phyloP scores from a whole-genome alignment of 2,329 filamentous ascomycete genomes.

The Fusarium sp. region DNA sequence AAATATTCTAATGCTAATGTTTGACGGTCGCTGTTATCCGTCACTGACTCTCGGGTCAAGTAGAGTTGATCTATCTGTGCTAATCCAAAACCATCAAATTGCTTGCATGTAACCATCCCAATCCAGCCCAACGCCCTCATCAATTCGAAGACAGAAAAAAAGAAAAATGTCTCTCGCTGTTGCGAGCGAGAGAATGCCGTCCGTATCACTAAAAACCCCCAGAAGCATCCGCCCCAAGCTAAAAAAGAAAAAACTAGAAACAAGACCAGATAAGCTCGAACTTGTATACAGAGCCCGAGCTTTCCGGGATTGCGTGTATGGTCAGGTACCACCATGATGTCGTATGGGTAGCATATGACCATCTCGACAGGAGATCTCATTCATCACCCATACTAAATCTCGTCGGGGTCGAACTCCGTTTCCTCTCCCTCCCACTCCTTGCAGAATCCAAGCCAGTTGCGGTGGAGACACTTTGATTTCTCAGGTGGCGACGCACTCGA shows the following conservation, averaged over 20 bases:
- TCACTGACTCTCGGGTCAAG: background rate
- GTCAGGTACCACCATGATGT: background rate
- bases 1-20: background rate
- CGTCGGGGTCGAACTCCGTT: slow-evolving; percentile 45
- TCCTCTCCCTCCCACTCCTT: slow-evolving; percentile 51
- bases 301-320: background rate
- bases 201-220: background rate
- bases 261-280: background rate
- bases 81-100: background rate
- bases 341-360: background rate
- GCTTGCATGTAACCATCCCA: background rate
- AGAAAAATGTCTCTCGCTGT: slow-evolving; percentile 20
- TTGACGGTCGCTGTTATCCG: background rate
- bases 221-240: background rate
- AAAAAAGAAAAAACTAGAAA: background rate
- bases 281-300: background rate
- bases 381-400: slow-evolving; percentile 43
- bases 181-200: slow-evolving; percentile 12
- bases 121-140: slow-evolving; percentile 26
- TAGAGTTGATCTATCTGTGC: slow-evolving; percentile 16
- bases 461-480: slow-evolving; percentile 49
- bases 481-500: slow-evolving; percentile 40
- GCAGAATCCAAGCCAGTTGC: slow-evolving; percentile 58
- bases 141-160: background rate
- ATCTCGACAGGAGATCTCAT: background rate